Base-by-base conservation (phyloP, 208 protist genomes). In the Herpetomonas samuelpessoai region DNA sequence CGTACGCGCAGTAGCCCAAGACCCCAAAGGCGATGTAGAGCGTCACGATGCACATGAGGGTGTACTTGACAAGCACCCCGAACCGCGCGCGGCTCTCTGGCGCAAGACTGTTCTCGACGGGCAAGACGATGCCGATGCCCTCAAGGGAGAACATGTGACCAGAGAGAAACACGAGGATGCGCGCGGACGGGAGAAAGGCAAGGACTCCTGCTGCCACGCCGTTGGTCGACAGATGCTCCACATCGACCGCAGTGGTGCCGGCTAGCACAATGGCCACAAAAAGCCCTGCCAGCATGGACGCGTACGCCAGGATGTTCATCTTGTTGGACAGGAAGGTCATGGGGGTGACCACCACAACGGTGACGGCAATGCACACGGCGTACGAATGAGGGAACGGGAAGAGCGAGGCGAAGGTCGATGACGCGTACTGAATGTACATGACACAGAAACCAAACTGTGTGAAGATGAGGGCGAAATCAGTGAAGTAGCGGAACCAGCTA, bases 381-480 rank as follows among this genome's bases (percentile, higher is more conserved):
- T 92, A 92, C 28, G 62, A 51, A 47, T 60, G 48, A 2, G 46
- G 16, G n/a, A 50, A 25, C 18, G 48, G 39, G 22, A 87, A 76
- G 14, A 90, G 52, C 1, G 69, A 47, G 19, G 76, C 71, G 58
- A 96, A 81, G 67, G 91, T 83, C n/a, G 77, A 78, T 6, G 79
- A 77, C 21, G 83, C 68, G 68, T 86, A 93, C 68, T 92, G 83
- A 27, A 88, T 53, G 50, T 82, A 93, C 60, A 91, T 83, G 25
- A 92, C 58, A 65, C 90, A 96, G 49, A 93, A 92, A 18, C 84
- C 84, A 51, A 96, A 90, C 56, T 93, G 89, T 25, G 83, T 96
- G 63, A 92, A 90, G 44, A 91, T 79, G 49, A 92, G 76, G 12
- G 81, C 66, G 57, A 83, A 83, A 39, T 86, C 64, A 1, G 79